These are phyloP conservation scores for Porphyrellus cyaneotinctus DNA, from an alignment of 768 basidiomycete species.

Conservation along the genomic window DNA sequence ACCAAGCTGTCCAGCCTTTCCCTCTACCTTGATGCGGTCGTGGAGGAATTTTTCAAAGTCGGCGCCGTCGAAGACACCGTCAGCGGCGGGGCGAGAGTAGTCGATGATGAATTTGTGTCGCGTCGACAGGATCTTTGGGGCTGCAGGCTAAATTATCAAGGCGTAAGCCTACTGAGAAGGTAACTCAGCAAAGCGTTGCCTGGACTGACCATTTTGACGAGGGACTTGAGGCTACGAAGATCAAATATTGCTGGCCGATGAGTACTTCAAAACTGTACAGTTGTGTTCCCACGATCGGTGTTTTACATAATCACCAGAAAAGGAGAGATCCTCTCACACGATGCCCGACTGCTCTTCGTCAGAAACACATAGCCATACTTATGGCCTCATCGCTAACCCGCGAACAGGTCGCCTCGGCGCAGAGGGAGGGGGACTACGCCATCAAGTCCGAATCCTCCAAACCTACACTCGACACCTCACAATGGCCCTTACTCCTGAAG, in stretches of 20 bases:
- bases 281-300: conserved; percentile 20
- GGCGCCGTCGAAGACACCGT: conserved; percentile 58
- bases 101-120: conserved; percentile 84
- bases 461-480: conserved; percentile 86
- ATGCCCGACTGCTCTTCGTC: neutral
- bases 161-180: conserved; percentile 89
- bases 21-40: conserved; percentile 91
- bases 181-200: conserved; percentile 83
- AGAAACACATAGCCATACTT: neutral
- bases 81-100: conserved; percentile 76
- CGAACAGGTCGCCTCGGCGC: conserved; percentile 69
- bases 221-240: neutral
- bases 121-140: conserved; percentile 47
- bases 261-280: conserved; percentile 49
- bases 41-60: conserved; percentile 86
- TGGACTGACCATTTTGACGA: conserved; percentile 67
- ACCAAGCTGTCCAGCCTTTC: conserved; percentile 87
- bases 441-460: conserved; percentile 75
- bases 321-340: conserved; percentile 10
- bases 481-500: conserved; percentile 97
- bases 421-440: conserved; percentile 68
- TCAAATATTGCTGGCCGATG: too few species aligned
- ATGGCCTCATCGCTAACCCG: conserved; percentile 43
- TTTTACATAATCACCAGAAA: conserved; percentile 13
- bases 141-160: conserved; percentile 48